phyloP scores from a whole-genome alignment of 441 rosid genomes.

The Arabidopsis hybrid region DNA sequence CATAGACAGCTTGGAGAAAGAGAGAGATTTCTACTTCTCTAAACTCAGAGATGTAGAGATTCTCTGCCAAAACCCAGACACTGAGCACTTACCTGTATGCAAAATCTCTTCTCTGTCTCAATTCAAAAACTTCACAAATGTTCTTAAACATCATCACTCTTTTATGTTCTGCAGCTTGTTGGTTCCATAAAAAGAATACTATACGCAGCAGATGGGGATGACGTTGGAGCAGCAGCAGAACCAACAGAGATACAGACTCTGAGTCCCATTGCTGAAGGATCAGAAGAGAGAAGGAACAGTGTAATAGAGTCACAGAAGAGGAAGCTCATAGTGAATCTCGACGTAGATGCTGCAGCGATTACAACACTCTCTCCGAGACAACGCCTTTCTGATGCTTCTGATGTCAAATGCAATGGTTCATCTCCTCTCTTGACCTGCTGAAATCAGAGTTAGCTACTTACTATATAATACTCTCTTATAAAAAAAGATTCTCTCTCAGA shows the following conservation, averaged over 20 bases:
- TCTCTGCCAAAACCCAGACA: constrained; percentile 74
- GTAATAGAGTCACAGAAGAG: constrained; percentile 70
- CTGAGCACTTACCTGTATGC: constrained; percentile 71
- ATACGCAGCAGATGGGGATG: constrained; percentile 80
- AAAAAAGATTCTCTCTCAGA: constrained; percentile 30
- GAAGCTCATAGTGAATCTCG: constrained; percentile 71
- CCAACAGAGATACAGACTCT: constrained; percentile 62
- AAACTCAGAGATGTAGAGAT: constrained; percentile 93
- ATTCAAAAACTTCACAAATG: neutral
- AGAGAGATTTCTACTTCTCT: constrained; percentile 92
- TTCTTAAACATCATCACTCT: neutral
- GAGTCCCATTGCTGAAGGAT: constrained; percentile 75
- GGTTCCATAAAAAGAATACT: constrained; percentile 77
- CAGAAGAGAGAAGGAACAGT: constrained; percentile 65
- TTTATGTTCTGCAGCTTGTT: constrained; percentile 62
- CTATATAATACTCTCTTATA: neutral
- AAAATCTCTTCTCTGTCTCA: constrained; percentile 12
- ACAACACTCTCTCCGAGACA: constrained; percentile 79
- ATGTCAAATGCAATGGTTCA: constrained; percentile 81
- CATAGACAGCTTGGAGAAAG: constrained; percentile 95
- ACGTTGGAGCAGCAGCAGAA: constrained; percentile 61
- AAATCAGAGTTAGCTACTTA: constrained; percentile 39
- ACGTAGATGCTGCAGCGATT: constrained; percentile 76
- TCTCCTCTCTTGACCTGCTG: constrained; percentile 91
- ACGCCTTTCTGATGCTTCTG: constrained; percentile 86